phyloP scores from a whole-genome alignment of 495 filamentous ascomycete genomes.

The Aspergillus campestris region DNA sequence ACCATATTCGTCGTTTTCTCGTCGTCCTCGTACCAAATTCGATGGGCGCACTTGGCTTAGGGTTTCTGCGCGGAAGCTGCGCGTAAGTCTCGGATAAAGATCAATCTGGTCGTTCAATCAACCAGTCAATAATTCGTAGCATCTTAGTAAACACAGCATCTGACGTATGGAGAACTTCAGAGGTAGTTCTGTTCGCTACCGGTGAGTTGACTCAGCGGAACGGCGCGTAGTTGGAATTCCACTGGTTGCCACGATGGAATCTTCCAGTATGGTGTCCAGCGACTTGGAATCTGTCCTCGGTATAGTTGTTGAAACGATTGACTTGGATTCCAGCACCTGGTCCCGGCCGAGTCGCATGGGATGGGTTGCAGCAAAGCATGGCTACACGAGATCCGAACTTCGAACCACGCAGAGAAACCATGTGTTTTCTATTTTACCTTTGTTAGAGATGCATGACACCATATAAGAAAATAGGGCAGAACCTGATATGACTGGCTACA shows the following conservation, averaged over 20 bases:
- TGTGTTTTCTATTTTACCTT: conserved; percentile 64
- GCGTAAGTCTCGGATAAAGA: no score
- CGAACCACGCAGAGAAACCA: conserved; percentile 96
- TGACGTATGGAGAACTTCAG: no score
- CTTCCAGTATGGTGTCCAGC: conserved; percentile 22
- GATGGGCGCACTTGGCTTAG: no score
- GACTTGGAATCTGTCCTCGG: conserved; percentile 31
- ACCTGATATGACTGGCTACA: conserved; percentile 85
- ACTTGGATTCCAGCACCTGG: conserved; percentile 63
- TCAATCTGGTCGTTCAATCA: no score
- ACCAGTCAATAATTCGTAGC: no score
- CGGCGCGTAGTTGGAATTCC: conserved; percentile 29
- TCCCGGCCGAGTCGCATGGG: conserved; percentile 73
- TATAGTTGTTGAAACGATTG: conserved; percentile 50
- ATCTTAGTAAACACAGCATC: no score
- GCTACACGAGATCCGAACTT: conserved; percentile 98
- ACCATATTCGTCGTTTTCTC: no score
- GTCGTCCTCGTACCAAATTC: no score
- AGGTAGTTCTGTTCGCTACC: not conserved
- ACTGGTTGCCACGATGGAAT: conserved; percentile 30
- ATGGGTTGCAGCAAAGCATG: conserved; percentile 96
- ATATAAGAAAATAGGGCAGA: not conserved
- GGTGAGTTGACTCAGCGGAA: conserved; percentile 22
- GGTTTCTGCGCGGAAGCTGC: no score
- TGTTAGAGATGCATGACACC: not conserved